Evolutionary conservation across 768 basidiomycete species (phyloP).

Genomic region (Pleurotus salmoneostramineus): DNA sequence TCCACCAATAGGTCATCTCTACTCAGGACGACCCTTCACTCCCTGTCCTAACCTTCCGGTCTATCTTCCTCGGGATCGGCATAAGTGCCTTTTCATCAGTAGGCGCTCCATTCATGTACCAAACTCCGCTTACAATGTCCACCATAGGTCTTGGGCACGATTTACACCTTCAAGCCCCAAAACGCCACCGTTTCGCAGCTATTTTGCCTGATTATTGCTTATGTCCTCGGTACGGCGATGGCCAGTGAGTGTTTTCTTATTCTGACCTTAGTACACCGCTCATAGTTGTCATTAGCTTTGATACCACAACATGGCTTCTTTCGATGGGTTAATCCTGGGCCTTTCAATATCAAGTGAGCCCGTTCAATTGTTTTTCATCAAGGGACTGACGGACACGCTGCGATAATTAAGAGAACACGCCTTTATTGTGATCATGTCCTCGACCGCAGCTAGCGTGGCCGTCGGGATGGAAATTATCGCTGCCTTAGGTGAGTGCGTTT

Average conservation of each 20-base stretch:
- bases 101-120: background rate
- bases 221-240: constrained; percentile 49
- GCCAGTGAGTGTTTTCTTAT: constrained; percentile 23
- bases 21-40: constrained; percentile 43
- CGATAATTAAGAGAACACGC: constrained; percentile 37
- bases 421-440: constrained; percentile 51
- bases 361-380: background rate
- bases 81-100: constrained; percentile 45
- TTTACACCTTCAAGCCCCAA: constrained; percentile 38
- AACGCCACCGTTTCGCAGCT: constrained; percentile 51
- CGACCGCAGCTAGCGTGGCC: constrained; percentile 48
- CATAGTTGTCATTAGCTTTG: constrained; percentile 17
- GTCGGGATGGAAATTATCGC: constrained; percentile 51
- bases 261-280: background rate
- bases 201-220: constrained; percentile 54
- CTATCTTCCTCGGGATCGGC: constrained; percentile 43
- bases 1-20: constrained; percentile 35
- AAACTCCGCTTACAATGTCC: background rate
- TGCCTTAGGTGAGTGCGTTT: constrained; percentile 30
- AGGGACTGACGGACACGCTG: background rate
- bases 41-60: constrained; percentile 45
- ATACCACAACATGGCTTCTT: constrained; percentile 41
- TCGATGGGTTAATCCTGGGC: constrained; percentile 50
- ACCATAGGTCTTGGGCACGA: constrained; percentile 28
- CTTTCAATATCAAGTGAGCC: constrained; percentile 51